phyloP scores from a whole-genome alignment of 495 filamentous ascomycete species.

The Lepidopterella palustris region DNA sequence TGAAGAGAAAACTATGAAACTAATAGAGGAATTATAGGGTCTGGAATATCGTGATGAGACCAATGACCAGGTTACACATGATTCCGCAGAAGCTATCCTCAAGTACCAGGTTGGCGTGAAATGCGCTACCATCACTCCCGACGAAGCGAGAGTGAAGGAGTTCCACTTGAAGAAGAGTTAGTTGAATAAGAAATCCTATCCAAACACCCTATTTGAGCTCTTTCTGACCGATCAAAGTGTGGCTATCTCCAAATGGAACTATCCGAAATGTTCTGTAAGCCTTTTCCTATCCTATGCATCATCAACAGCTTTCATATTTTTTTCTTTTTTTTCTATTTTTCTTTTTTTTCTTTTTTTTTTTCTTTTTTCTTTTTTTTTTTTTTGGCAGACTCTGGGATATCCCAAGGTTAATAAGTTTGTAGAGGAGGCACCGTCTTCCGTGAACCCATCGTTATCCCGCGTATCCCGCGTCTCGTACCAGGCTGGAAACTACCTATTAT shows the following conservation, averaged over 20 bases:
- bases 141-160: slow-evolving; percentile 92
- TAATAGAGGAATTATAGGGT: slow-evolving; percentile 46
- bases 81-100: slow-evolving; percentile 94
- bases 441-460: slow-evolving; percentile 92
- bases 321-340: too few species aligned
- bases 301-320: too few species aligned
- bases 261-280: slow-evolving; percentile 81
- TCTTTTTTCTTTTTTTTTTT: too few species aligned
- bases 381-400: too few species aligned
- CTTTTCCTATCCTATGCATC: neutral
- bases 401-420: slow-evolving; percentile 10
- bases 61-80: slow-evolving; percentile 88
- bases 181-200: slow-evolving; percentile 19
- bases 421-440: slow-evolving; percentile 93
- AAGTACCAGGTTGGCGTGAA: slow-evolving; percentile 98
- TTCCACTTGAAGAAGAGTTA: slow-evolving; percentile 96
- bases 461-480: slow-evolving; percentile 84
- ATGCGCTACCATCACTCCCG: slow-evolving; percentile 97
- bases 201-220: neutral
- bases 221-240: slow-evolving; percentile 55
- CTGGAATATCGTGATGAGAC: slow-evolving; percentile 93
- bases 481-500: slow-evolving; percentile 99
- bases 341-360: too few species aligned
- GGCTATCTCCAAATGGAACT: slow-evolving; percentile 96
- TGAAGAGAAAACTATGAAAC: neutral